Conservation (phyloP, 495 filamentous ascomycete species). For the Extremus antarcticus region DNA sequence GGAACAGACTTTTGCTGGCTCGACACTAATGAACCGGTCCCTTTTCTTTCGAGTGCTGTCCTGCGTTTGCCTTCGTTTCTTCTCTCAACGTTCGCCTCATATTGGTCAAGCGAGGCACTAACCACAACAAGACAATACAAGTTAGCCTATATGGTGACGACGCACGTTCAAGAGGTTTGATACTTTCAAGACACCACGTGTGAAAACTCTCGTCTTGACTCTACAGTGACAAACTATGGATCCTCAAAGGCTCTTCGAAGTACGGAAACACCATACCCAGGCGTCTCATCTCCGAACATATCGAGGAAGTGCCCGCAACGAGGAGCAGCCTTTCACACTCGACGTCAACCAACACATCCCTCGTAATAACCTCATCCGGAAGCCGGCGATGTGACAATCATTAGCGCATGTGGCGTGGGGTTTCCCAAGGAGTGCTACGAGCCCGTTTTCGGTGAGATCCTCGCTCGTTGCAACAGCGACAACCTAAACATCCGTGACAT, state of each 20-base stretch:
- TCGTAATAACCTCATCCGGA: constrained; percentile 21
- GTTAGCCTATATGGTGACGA: too few species aligned
- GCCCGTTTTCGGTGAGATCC: constrained; percentile 35
- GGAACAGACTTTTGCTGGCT: too few species aligned
- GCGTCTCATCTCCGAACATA: background rate
- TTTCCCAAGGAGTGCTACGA: constrained; percentile 38
- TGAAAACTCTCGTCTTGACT: background rate
- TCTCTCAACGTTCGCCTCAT: too few species aligned
- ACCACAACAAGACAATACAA: too few species aligned
- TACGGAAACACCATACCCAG: background rate
- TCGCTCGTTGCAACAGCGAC: constrained; percentile 9
- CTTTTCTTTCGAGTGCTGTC: too few species aligned
- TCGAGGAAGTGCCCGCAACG: background rate
- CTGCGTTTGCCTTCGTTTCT: too few species aligned
- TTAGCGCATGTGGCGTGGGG: constrained; percentile 35
- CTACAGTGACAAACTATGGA: background rate
- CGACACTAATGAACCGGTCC: too few species aligned
- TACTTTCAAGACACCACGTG: too few species aligned
- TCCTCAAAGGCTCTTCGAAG: background rate
- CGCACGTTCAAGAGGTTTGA: too few species aligned
- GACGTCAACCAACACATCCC: constrained; percentile 36
- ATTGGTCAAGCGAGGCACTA: too few species aligned
- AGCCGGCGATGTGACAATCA: constrained; percentile 33
- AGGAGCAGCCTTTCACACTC: background rate
- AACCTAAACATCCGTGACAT: constrained; percentile 29